Conservation (phyloP, 345 rosid genomes). For the Ceriops zippeliana region DNA sequence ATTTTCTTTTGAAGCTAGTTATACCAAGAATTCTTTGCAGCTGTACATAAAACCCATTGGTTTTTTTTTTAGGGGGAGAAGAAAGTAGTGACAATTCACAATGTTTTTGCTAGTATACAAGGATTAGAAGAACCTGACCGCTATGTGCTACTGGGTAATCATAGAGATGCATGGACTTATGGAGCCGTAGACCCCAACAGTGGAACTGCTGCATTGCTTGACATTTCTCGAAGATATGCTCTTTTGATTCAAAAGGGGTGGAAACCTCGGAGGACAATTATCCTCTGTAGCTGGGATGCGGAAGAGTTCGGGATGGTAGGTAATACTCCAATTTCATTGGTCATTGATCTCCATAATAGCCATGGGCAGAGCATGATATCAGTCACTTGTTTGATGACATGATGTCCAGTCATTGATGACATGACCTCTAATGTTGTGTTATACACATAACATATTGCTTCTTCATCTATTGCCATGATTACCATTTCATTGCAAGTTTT, state of each 20-base stretch:
- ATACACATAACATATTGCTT: too few species aligned
- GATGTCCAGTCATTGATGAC: too few species aligned
- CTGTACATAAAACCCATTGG: background rate
- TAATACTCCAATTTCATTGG: conserved; percentile 23
- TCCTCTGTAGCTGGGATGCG: conserved; percentile 94
- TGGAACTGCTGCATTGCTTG: conserved; percentile 93
- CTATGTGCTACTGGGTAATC: conserved; percentile 83
- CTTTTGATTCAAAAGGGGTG: conserved; percentile 65
- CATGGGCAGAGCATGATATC: background rate
- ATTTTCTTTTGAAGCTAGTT: background rate
- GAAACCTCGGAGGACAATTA: conserved; percentile 84
- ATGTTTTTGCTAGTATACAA: conserved; percentile 65
- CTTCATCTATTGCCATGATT: too few species aligned
- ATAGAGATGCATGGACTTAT: conserved; percentile 96
- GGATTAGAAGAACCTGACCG: conserved; percentile 80
- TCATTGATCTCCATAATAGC: background rate
- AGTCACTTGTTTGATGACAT: background rate
- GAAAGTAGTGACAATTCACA: conserved; percentile 51
- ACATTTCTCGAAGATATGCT: conserved; percentile 70
- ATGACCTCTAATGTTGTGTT: background rate
- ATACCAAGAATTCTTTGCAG: conserved; percentile 4
- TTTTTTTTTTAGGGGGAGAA: conserved; percentile 58
- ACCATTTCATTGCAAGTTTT: too few species aligned
- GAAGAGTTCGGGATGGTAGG: conserved; percentile 99
- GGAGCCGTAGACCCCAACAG: conserved; percentile 99